Percentiles rank a stretch among this genome's conserved stretches.
These are phyloP conservation scores for Boletus rubescentipes DNA, from an alignment of 768 basidiomycete species.

Conservation along the genomic window DNA sequence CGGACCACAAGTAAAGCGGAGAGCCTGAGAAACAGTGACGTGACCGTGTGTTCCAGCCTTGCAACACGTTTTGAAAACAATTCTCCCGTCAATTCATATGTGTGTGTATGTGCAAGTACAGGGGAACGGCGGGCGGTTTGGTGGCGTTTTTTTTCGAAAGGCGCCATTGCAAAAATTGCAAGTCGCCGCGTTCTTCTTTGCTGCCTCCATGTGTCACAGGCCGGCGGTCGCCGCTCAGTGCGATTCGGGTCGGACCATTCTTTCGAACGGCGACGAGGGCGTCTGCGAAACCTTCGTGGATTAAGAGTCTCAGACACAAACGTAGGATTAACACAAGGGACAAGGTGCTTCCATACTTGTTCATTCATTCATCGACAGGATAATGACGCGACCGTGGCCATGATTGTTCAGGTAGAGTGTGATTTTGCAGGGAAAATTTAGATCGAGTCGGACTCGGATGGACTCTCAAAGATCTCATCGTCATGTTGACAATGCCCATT, in stretches of 20 bases:
- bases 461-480: too few relatives aligned
- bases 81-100: neutral
- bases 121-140: neutral
- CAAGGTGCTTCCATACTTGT: too few relatives aligned
- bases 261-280: neutral
- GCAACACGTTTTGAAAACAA: conserved; percentile 11
- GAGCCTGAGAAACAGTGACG: conserved; percentile 2
- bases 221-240: conserved; percentile 1
- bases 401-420: too few relatives aligned
- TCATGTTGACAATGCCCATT: too few relatives aligned
- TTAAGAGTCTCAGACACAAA: neutral
- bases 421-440: too few relatives aligned
- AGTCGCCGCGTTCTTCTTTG: conserved; percentile 12
- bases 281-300: neutral
- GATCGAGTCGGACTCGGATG: too few relatives aligned
- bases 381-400: too few relatives aligned
- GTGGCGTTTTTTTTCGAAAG: neutral
- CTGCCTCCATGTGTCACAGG: neutral
- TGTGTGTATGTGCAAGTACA: neutral
- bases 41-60: conserved; percentile 11
- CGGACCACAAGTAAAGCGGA: neutral
- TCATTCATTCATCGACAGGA: too few relatives aligned
- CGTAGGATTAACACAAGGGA: neutral
- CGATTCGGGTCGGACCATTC: too few relatives aligned
- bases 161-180: neutral